Evolutionary conservation across 192 early-diverging fungal species (phyloP), one percentile per base, ranked within the genome.

Genomic region (Coemansia sp.): DNA sequence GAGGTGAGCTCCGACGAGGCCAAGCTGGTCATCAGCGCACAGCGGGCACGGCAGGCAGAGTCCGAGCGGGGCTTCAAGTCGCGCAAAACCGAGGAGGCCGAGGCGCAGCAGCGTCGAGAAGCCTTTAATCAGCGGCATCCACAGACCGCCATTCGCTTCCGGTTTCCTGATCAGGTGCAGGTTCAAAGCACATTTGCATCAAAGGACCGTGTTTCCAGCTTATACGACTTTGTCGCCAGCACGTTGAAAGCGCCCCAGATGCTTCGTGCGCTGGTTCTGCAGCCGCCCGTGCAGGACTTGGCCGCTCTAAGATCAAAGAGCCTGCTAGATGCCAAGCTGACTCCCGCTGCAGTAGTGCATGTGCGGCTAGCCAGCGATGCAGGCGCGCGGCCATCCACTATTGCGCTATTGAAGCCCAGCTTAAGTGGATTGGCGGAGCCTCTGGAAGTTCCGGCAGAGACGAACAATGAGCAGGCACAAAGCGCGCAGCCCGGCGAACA

Each of bases 41-140:
- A 89, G 61, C 58, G 66, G 8, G 62, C 66, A 18, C 81, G 83
- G 9, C 65, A 82, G 23, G 69, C 69, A 7, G 64, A 82, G 16
- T 85, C 91, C 43, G 84, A 88, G 37, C 62, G 74, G 12, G 72
- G 88, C 17, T 85, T 98, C 46, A 91, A 89, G 61, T 93, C 90
- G 6, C 83, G 88, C 38, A 66, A 81, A 6, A 83, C 86, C 60
- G 79, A 94, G n/a, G 89, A 91, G 10, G 59, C 80, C 16, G 87
- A 93, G 54, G 83, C 82, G 10, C 47, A 84, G 44, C 81, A 83
- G 34, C 51, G 56, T 30, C 56, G 53, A 6, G 60, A 58, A 9
- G 53, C 56, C 36, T 66, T 62, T 16, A 43, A 56, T 21, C 20
- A 52, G 36, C 53, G 58, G 42, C 54, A 71, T 41, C 56, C 69